phyloP scores from a whole-genome alignment of 2,329 filamentous ascomycete species.

The Xylaria sp. region DNA sequence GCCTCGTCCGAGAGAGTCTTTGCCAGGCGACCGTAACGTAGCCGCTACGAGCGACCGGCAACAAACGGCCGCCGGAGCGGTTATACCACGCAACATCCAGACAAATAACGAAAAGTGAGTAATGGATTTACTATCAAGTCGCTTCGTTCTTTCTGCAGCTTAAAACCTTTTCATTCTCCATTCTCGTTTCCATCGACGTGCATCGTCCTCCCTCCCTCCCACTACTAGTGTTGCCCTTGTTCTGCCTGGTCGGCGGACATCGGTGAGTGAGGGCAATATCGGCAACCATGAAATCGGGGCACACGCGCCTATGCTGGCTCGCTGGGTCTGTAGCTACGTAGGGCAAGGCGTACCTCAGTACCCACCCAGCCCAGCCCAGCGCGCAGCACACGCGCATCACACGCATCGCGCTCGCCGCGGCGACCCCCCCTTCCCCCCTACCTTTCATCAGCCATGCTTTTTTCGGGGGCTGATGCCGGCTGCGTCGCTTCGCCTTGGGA shows the following conservation, averaged over 20 bases:
- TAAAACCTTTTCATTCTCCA: slow-evolving; percentile 16
- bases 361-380: slow-evolving; percentile 11
- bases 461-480: slow-evolving; percentile 39
- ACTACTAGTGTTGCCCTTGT: slow-evolving; percentile 12
- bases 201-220: neutral
- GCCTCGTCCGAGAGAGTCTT: slow-evolving; percentile 63
- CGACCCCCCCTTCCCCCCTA: slow-evolving; percentile 1
- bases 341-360: slow-evolving; percentile 38
- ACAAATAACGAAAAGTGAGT: slow-evolving; percentile 66
- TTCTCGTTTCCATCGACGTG: slow-evolving; percentile 3
- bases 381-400: slow-evolving; percentile 28
- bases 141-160: slow-evolving; percentile 19
- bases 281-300: slow-evolving; percentile 26
- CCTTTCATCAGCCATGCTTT: slow-evolving; percentile 23
- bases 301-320: slow-evolving; percentile 21
- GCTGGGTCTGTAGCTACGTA: slow-evolving; percentile 32
- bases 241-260: slow-evolving; percentile 3
- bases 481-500: slow-evolving; percentile 46
- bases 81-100: slow-evolving; percentile 58
- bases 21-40: slow-evolving; percentile 63
- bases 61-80: slow-evolving; percentile 56
- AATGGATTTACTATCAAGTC: neutral
- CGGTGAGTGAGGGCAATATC: slow-evolving; percentile 16
- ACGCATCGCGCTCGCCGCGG: slow-evolving; percentile 34
- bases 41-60: slow-evolving; percentile 57